Evolutionary conservation across 164 flowering plant species (phyloP).

Genomic region (Macadamia integrifolia): DNA sequence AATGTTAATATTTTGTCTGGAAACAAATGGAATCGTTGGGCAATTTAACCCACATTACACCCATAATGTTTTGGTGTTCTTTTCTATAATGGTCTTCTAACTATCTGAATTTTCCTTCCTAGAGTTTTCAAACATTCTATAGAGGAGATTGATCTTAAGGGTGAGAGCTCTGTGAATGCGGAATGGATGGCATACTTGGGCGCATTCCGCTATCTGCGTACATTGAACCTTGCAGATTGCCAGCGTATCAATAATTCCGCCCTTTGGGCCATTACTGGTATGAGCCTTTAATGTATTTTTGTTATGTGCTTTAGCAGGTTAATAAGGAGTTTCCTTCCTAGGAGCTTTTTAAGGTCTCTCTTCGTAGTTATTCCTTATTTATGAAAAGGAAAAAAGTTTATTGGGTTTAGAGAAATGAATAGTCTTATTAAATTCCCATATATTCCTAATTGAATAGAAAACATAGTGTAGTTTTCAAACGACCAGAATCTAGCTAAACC

Average conservation of each 20-base stretch:
- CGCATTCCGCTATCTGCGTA: constrained; percentile 50
- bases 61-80: background rate
- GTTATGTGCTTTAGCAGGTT: background rate
- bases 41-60: no score
- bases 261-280: constrained; percentile 78
- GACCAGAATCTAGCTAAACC: background rate
- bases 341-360: background rate
- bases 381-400: background rate
- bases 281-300: background rate
- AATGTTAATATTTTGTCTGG: no score
- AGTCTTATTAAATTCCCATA: background rate
- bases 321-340: background rate
- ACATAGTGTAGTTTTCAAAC: no score
- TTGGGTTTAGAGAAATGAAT: background rate
- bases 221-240: constrained; percentile 64
- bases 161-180: constrained; percentile 63
- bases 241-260: constrained; percentile 55
- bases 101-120: constrained; percentile 8
- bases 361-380: background rate
- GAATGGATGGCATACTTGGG: constrained; percentile 97
- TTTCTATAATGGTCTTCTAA: background rate
- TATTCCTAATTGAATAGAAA: no score
- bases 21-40: no score
- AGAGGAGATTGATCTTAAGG: constrained; percentile 65
- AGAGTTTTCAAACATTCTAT: constrained; percentile 66